Evolutionary conservation across 148 eudicot genomes (phyloP), one percentile per base, ranked within the genome.

Genomic region (Oxyria digyna): DNA sequence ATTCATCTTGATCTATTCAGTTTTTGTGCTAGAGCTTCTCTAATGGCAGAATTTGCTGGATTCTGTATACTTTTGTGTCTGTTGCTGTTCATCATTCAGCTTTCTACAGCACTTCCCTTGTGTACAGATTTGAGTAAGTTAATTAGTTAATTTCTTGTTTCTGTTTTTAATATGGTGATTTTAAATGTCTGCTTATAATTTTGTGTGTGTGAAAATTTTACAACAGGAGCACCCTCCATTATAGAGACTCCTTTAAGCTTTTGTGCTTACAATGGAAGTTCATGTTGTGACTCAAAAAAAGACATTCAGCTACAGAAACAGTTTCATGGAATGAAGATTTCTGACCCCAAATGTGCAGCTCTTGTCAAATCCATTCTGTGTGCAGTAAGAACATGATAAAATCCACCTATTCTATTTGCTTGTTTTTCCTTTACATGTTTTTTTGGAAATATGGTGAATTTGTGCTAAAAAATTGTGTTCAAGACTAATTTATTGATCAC

Each of bases 341-440:
- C 90, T 78, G 85, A 93, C 70, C 31, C 81, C 68, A 63, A 80
- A 42, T 93, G 98, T 82, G 88, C 88, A 75, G 77, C 96, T 41
- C 77, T 85, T 73, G 71, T 93, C 17, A 83, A 87, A 73, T 87
- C 96, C 8, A 81, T 93, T 27, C 84, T 93, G 29, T 93, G 98
- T 64, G 83, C 96, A 26, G 98, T 90, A 75, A 87, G 91, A 40
- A 42, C 52, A 0, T 46, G 23, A 68, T 24, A 42, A 43, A n/a
- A 41, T 27, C 4, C 43, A 35, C 15, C n/a, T 17, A 18, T 18
- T 33, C 4, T 37, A n/a, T n/a, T n/a, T n/a, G n/a, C n/a, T n/a
- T n/a, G n/a, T n/a, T n/a, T n/a, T n/a, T n/a, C n/a, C n/a, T n/a
- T n/a, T n/a, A n/a, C n/a, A n/a, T n/a, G n/a, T n/a, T n/a, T n/a